A percentile compares a stretch with the other conserved stretches of the same genome.
Evolutionary conservation across 805 yeast genomes (phyloP).

Genomic region (Zygosaccharomyces rouxii): DNA sequence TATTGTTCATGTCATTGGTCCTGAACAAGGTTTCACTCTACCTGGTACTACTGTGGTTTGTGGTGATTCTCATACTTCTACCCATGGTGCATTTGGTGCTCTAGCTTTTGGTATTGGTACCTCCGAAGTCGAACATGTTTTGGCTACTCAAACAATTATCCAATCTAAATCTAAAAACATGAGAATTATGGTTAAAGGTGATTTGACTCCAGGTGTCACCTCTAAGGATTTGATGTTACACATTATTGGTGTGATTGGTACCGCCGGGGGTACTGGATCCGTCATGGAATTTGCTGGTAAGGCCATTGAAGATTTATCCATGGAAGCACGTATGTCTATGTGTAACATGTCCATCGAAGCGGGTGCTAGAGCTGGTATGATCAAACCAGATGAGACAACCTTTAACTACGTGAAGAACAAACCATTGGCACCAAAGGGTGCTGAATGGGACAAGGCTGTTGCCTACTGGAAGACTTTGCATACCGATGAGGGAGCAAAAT

Average conservation of each 20-base stretch:
- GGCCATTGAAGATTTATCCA: slow-evolving; percentile 82
- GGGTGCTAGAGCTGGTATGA: slow-evolving; percentile 99
- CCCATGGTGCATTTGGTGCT: slow-evolving; percentile 98
- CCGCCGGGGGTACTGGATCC: slow-evolving; percentile 98
- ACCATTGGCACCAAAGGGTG: slow-evolving; percentile 92
- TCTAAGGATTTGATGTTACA: slow-evolving; percentile 94
- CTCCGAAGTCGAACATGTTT: slow-evolving; percentile 96
- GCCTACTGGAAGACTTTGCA: slow-evolving; percentile 84
- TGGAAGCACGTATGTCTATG: slow-evolving; percentile 99
- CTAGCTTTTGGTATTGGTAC: slow-evolving; percentile 99
- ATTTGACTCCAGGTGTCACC: slow-evolving; percentile 81
- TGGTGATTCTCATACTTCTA: slow-evolving; percentile 98
- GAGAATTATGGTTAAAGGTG: slow-evolving; percentile 84
- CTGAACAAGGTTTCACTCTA: slow-evolving; percentile 96
- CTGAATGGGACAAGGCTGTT: slow-evolving; percentile 92
- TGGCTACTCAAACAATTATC: slow-evolving; percentile 94
- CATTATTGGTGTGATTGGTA: slow-evolving; percentile 94
- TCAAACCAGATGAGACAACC: slow-evolving; percentile 88
- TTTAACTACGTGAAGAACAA: slow-evolving; percentile 87
- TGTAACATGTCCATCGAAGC: slow-evolving; percentile 99
- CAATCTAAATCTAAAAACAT: slow-evolving; percentile 95
- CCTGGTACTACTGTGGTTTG: slow-evolving; percentile 99
- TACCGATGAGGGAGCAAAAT: slow-evolving; percentile 85
- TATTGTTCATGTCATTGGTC: slow-evolving; percentile 97
- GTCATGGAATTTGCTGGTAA: slow-evolving; percentile 97